Percentiles rank a stretch among this genome's conserved stretches.
Conservation (phyloP, 352 stramenopile genomes). For the Pythium phragmitis region DNA sequence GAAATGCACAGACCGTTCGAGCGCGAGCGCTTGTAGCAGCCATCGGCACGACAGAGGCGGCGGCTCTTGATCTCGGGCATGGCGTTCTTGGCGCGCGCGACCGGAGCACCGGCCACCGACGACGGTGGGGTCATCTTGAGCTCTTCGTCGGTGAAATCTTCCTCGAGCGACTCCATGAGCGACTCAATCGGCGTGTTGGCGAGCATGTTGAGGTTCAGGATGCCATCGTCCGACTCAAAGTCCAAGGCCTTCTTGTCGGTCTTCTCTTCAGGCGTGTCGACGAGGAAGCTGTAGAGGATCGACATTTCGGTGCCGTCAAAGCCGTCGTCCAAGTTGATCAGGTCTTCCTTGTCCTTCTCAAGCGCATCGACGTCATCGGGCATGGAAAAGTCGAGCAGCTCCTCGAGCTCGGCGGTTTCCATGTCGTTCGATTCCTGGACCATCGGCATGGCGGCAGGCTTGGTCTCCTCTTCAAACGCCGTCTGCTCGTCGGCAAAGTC, state of each 20-base stretch:
- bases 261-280: slow-evolving; percentile 74
- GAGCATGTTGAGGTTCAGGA: slow-evolving; percentile 79
- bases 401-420: slow-evolving; percentile 68
- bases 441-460: slow-evolving; percentile 23
- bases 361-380: slow-evolving; percentile 48
- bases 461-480: slow-evolving; percentile 41
- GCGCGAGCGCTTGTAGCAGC: slow-evolving; percentile 86
- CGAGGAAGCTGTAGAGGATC: slow-evolving; percentile 85
- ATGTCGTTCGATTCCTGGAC: slow-evolving; percentile 39
- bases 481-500: slow-evolving; percentile 46
- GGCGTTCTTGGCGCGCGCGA: slow-evolving; percentile 16
- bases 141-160: slow-evolving; percentile 70
- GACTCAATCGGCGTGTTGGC: slow-evolving; percentile 60
- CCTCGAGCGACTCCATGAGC: slow-evolving; percentile 71
- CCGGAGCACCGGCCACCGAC: slow-evolving; percentile 11
- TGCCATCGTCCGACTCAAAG: slow-evolving; percentile 57
- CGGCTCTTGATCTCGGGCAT: slow-evolving; percentile 55
- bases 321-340: slow-evolving; percentile 76
- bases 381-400: slow-evolving; percentile 77
- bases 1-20: slow-evolving; percentile 86
- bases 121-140: slow-evolving; percentile 53
- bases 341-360: slow-evolving; percentile 71
- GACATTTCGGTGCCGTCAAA: slow-evolving; percentile 87
- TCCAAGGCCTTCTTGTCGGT: slow-evolving; percentile 42
- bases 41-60: slow-evolving; percentile 66